These are phyloP conservation scores for Aspergillus fijiensis DNA, from an alignment of 2,329 filamentous ascomycete species.

Conservation along the genomic window DNA sequence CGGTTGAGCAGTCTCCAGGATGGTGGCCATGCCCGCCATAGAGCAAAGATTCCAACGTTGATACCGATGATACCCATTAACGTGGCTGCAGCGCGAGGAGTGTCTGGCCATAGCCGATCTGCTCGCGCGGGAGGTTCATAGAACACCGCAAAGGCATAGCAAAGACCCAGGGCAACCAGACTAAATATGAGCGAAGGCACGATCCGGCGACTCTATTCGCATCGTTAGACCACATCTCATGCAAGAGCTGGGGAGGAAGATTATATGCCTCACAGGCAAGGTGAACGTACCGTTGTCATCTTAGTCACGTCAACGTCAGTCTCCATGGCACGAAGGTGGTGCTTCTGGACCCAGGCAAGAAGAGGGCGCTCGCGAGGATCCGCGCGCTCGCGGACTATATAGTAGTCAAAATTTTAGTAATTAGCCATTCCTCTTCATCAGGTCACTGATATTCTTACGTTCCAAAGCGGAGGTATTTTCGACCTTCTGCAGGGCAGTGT, in stretches of 20 bases:
- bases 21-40: constrained; percentile 52
- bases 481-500: constrained; percentile 38
- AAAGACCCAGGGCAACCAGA: constrained; percentile 41
- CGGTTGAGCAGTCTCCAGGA: constrained; percentile 57
- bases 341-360: constrained; percentile 46
- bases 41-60: constrained; percentile 52
- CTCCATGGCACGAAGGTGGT: constrained; percentile 40
- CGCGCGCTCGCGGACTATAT: constrained; percentile 38
- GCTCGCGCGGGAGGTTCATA: constrained; percentile 51
- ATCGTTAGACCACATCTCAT: background rate
- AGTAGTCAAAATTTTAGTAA: background rate
- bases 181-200: constrained; percentile 45
- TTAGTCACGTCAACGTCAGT: constrained; percentile 34
- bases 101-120: constrained; percentile 51
- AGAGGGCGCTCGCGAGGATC: constrained; percentile 41
- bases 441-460: constrained; percentile 24
- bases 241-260: background rate
- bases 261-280: background rate
- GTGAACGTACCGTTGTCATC: constrained; percentile 35
- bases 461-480: constrained; percentile 37
- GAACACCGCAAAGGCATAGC: constrained; percentile 47
- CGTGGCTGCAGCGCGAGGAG: constrained; percentile 54
- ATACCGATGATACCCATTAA: constrained; percentile 50
- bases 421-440: no score
- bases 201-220: constrained; percentile 44